Evolutionary conservation across 306 rosid genomes (phyloP).

Genomic region (Prunus mira): DNA sequence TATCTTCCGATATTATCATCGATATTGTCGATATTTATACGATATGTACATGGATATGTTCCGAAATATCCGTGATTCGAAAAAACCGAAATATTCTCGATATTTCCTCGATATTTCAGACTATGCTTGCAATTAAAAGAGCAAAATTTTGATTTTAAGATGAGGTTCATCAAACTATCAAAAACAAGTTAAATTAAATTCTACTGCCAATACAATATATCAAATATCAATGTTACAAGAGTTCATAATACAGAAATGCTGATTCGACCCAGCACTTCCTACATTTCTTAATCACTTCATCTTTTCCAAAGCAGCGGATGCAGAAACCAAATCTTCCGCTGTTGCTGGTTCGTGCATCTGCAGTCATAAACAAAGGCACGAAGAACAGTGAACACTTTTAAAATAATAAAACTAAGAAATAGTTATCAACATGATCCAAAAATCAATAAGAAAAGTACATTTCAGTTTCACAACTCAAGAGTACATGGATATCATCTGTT

Average conservation of each 20-base stretch:
- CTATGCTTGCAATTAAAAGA: background rate
- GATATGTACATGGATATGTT: too few species aligned
- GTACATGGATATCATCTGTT: background rate
- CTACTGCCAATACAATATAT: background rate
- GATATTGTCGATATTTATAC: too few species aligned
- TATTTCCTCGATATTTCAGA: too few species aligned
- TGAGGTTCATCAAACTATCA: background rate
- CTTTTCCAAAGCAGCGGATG: constrained; percentile 49
- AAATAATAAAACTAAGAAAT: background rate
- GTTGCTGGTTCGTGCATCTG: constrained; percentile 83
- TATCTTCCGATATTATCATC: too few species aligned
- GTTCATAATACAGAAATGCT: background rate
- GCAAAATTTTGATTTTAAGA: background rate
- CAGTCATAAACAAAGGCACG: constrained; percentile 24
- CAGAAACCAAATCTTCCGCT: constrained; percentile 67
- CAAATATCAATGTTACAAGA: background rate
- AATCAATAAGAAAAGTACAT: background rate
- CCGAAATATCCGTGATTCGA: too few species aligned
- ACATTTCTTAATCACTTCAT: constrained; percentile 14
- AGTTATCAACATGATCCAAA: background rate
- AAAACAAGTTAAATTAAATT: background rate
- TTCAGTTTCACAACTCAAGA: background rate
- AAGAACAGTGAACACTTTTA: background rate
- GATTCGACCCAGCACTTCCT: background rate
- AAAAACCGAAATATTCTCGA: too few species aligned